Evolutionary conservation across 371 early-diverging fungal species (phyloP), one percentile per base, ranked within the genome.

Genomic region (Haplosporangium sp.): DNA sequence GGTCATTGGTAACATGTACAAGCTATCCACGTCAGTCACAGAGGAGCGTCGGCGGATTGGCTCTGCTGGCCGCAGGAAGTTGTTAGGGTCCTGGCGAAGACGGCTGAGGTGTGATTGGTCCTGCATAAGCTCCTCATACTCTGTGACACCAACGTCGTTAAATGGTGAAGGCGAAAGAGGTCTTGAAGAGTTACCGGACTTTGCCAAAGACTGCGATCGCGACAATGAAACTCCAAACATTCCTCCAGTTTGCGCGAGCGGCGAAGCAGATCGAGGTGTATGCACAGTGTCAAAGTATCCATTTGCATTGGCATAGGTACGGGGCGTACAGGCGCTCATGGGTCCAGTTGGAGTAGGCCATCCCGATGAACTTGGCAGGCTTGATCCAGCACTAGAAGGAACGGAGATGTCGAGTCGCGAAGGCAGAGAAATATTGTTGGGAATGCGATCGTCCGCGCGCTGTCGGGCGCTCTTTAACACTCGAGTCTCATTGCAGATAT

Each of bases 391-490:
- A 38, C 73, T 79, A 4, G 73, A 73, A 7, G 80, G 73, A 5
- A 66, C 45, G 0, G 80, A 79, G 12, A 69, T 69, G n/a, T 76
- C 76, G 36, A 67, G 53, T 12, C 66, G 67, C 6, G 67, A 47
- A 6, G 79, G 73, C 20, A 68, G 23, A 29, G 47, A 55, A 10
- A 64, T 55, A 55, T 36, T 40, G n/a, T 60, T 58, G 21, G 64
- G 63, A 37, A 59, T 60, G 12, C 21, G 59, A 4, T 47, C 55
- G 6, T 54, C 54, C 20, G 56, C n/a, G 6, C 58, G 62, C 50
- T 73, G 73, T 6, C 80, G 73, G 36, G 80, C 80, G 29, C 73
- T 79, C 55, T 73, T 72, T 41, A 79, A 69, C 7, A 65, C 62
- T 4, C 80, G 80, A 5, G 80, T 79, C 38, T 64, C 59, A 45